These are phyloP conservation scores for Colletotrichum euphorbiae DNA, from an alignment of 2,329 filamentous ascomycete species.

Conservation along the genomic window DNA sequence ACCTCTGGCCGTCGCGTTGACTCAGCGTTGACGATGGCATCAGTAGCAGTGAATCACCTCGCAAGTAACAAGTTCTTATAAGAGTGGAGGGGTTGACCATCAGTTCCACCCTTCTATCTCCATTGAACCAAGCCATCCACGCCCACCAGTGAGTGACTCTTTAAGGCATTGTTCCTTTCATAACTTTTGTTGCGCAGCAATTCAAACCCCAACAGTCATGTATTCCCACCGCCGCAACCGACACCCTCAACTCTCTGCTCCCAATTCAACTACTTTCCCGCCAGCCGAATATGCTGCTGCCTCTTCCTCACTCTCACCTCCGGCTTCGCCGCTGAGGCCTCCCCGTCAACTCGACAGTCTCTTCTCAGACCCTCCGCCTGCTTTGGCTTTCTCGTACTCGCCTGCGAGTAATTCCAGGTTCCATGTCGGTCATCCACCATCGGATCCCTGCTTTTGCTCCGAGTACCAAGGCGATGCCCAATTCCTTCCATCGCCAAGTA, in stretches of 20 bases:
- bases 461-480: background rate
- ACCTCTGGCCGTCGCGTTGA: too few relatives aligned
- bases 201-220: background rate
- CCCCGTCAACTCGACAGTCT: background rate
- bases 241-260: slow-evolving; percentile 16
- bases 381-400: background rate
- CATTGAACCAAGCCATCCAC: too few relatives aligned
- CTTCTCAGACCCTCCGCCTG: background rate
- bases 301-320: background rate
- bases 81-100: too few relatives aligned
- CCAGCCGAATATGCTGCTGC: background rate
- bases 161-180: too few relatives aligned
- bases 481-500: background rate
- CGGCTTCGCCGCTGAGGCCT: background rate
- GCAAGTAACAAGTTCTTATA: too few relatives aligned
- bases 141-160: too few relatives aligned
- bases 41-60: too few relatives aligned
- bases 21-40: too few relatives aligned
- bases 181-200: background rate
- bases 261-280: background rate
- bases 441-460: background rate
- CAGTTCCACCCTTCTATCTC: too few relatives aligned
- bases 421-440: background rate
- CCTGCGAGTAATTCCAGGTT: background rate
- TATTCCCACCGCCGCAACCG: slow-evolving; percentile 27